phyloP scores from a whole-genome alignment of 2,329 filamentous ascomycete species.

The Pseudogymnoascus sp. region DNA sequence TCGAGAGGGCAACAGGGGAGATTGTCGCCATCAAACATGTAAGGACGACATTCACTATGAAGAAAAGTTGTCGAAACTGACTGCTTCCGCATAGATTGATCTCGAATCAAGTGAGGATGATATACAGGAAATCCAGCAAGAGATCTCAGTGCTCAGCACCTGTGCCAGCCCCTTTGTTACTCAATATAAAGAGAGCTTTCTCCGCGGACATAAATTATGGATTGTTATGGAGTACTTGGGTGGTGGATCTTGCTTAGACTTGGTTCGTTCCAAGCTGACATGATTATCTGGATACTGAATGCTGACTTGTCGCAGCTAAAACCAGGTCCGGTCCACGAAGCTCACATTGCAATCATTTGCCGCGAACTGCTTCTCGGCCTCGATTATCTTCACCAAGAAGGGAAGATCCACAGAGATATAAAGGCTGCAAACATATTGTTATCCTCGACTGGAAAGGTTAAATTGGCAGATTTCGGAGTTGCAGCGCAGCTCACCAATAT shows the following conservation, averaged over 20 bases:
- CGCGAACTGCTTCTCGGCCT: slow-evolving; percentile 83
- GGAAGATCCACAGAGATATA: slow-evolving; percentile 94
- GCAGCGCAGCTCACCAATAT: slow-evolving; percentile 95
- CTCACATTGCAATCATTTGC: slow-evolving; percentile 89
- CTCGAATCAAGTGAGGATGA: slow-evolving; percentile 98
- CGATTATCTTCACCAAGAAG: slow-evolving; percentile 87
- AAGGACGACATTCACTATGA: slow-evolving; percentile 32
- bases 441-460: slow-evolving; percentile 84
- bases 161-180: slow-evolving; percentile 92
- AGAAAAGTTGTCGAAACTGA: slow-evolving; percentile 13
- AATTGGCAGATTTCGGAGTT: slow-evolving; percentile 94
- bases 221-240: slow-evolving; percentile 99
- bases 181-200: slow-evolving; percentile 91
- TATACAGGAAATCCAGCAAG: slow-evolving; percentile 95
- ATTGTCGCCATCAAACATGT: slow-evolving; percentile 96
- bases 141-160: slow-evolving; percentile 90
- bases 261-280: slow-evolving; percentile 47
- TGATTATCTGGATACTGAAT: background rate
- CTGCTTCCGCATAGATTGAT: slow-evolving; percentile 66
- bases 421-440: slow-evolving; percentile 95
- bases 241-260: slow-evolving; percentile 87
- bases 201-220: slow-evolving; percentile 96
- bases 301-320: slow-evolving; percentile 56
- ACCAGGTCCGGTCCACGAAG: slow-evolving; percentile 80
- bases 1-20: slow-evolving; percentile 83